phyloP scores from a whole-genome alignment of 1,284 basidiomycete species.

The Heterobasidion parviporum region DNA sequence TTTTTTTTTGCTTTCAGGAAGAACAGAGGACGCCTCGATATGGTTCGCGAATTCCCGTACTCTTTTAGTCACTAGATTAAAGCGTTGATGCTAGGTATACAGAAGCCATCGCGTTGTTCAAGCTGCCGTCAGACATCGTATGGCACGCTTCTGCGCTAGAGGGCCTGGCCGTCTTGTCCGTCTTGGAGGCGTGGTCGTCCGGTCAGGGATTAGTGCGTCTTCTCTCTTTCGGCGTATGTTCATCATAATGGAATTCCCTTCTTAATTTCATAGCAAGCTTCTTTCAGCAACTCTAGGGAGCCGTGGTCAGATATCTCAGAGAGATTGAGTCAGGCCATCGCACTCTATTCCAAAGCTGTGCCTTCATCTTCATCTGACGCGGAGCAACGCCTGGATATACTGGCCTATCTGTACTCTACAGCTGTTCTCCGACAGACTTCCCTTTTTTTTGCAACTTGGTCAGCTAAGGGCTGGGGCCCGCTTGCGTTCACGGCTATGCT shows the following conservation, averaged over 20 bases:
- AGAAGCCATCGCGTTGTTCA: constrained; percentile 72
- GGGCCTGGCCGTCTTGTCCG: constrained; percentile 66
- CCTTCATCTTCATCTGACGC: constrained; percentile 38
- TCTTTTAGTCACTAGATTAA: constrained; percentile 8
- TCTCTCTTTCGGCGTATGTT: not conserved
- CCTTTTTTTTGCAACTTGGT: constrained; percentile 73
- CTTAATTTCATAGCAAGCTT: constrained; percentile 23
- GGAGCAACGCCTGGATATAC: constrained; percentile 48
- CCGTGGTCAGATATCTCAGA: constrained; percentile 66
- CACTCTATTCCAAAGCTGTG: constrained; percentile 50
- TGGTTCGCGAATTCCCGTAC: constrained; percentile 42
- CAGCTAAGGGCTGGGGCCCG: constrained; percentile 80
- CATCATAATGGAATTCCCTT: not conserved
- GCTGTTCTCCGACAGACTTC: constrained; percentile 62
- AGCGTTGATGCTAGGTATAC: constrained; percentile 54
- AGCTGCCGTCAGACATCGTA: constrained; percentile 62
- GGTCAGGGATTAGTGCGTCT: constrained; percentile 62
- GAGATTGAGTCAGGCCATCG: constrained; percentile 56
- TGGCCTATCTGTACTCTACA: constrained; percentile 58
- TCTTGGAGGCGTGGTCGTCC: constrained; percentile 80
- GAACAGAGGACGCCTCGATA: constrained; percentile 69
- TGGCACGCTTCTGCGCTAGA: constrained; percentile 88
- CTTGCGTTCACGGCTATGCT: constrained; percentile 73
- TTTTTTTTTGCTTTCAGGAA: constrained; percentile 78
- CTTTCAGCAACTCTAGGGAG: constrained; percentile 40